Evolutionary conservation across 2,329 filamentous ascomycete species (phyloP), one percentile per base, ranked within the genome.

Genomic region (Rutstroemia sp.): DNA sequence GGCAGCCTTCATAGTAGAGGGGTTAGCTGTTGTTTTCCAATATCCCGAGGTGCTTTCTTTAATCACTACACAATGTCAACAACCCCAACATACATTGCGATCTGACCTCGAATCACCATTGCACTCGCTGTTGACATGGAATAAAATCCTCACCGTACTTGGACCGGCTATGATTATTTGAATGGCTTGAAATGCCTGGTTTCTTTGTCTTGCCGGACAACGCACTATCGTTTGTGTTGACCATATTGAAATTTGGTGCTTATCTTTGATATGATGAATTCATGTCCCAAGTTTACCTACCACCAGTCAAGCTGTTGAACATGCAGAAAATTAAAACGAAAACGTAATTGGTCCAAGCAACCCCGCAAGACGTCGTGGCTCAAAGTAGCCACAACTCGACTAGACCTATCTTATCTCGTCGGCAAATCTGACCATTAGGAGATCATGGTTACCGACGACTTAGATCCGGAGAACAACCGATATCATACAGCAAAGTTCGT

Each of bases 1-100:
- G 48, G 48, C 58, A 59, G 9, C 41, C 52, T 44, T 12, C 21
- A 19, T 38, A 54, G 14, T 16, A 39, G 45, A 23, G 25, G 42
- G 16, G 5, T 30, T 16, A 6, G 38, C 16, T 48, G 25, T n/a
- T 16, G 8, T 16, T 19, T n/a, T 25, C 9, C 4, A 10, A 30
- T 9, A 30, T 30, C 10, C 10, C 4, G 9, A 30, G 8, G 10
- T 30, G 27, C 27, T 30, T 30, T 27, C 25, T 8, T 27, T 8
- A 27, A 27, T 8, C 25, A 27, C 5, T 27, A 27, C 25, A 27
- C 25, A 27, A 6, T 27, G 25, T 27, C 25, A 27, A 6, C 5
- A 27, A 27, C 8, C 25, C 5, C 25, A 27, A 27, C 5, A 4
- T 53, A 14, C 18, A 53, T 46, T 5, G 16, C 39, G 10, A 41